phyloP scores from a whole-genome alignment of 441 rosid genomes.

The Flueggea neowawraea region DNA sequence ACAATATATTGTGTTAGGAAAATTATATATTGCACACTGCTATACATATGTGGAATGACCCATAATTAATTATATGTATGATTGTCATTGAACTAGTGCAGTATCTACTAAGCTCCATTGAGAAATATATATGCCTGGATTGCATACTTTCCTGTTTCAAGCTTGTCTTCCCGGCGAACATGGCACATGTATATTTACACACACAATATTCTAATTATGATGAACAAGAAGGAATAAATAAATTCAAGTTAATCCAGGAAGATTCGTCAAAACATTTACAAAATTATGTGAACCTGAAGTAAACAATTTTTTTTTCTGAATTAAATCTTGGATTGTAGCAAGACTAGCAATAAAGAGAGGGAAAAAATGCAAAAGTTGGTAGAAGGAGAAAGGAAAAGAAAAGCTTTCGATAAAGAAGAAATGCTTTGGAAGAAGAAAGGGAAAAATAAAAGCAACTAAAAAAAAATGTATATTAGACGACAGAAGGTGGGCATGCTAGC shows the following conservation, averaged over 20 bases:
- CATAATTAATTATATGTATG: too few species aligned
- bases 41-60: too few species aligned
- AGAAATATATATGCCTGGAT: too few species aligned
- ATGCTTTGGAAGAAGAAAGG: conserved; percentile 14
- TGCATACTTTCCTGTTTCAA: too few species aligned
- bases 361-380: conserved; percentile 10
- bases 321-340: conserved; percentile 46
- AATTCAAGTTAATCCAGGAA: not conserved
- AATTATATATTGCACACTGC: too few species aligned
- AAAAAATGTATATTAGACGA: conserved; percentile 6
- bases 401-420: conserved; percentile 24
- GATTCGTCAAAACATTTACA: conserved; percentile 18
- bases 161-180: too few species aligned
- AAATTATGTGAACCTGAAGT: conserved; percentile 15
- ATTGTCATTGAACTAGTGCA: too few species aligned
- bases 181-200: too few species aligned
- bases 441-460: not conserved
- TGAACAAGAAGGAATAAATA: too few species aligned
- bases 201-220: too few species aligned
- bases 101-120: too few species aligned
- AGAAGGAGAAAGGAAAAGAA: conserved; percentile 16
- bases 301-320: conserved; percentile 8
- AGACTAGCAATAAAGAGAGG: conserved; percentile 6
- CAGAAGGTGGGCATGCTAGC: conserved; percentile 19
- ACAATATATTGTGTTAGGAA: too few species aligned